Percentiles rank a stretch among this genome's conserved stretches.
Evolutionary conservation across 2,329 filamentous ascomycete genomes (phyloP).

Genomic region (Mariannaea elegans): DNA sequence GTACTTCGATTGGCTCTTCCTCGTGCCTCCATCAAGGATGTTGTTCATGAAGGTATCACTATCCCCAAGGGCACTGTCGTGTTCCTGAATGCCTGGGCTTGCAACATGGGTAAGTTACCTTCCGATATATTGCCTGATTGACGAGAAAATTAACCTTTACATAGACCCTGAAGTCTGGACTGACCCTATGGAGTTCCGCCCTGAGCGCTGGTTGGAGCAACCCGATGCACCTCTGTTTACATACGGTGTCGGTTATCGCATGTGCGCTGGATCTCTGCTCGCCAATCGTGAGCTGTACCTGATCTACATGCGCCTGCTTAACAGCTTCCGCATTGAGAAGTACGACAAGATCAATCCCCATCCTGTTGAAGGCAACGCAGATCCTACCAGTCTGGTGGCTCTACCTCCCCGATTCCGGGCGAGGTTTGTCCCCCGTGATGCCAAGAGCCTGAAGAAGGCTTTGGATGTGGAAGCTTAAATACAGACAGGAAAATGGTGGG

Average conservation of each 20-base stretch:
- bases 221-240: conserved; percentile 72
- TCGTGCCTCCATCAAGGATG: conserved; percentile 67
- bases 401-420: conserved; percentile 67
- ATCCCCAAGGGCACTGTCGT: conserved; percentile 71
- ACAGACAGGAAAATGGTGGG: background rate
- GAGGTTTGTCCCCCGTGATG: conserved; percentile 62
- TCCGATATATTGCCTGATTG: background rate
- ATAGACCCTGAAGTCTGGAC: conserved; percentile 33
- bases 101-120: conserved; percentile 67
- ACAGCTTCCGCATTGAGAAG: conserved; percentile 67
- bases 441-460: conserved; percentile 28
- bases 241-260: conserved; percentile 72
- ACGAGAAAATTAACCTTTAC: background rate
- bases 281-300: conserved; percentile 73
- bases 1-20: conserved; percentile 71
- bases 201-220: conserved; percentile 64
- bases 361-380: conserved; percentile 66
- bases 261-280: conserved; percentile 67
- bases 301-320: conserved; percentile 69
- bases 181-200: conserved; percentile 66
- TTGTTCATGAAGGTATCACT: conserved; percentile 63
- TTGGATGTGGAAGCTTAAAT: conserved; percentile 11
- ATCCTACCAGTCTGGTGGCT: conserved; percentile 69
- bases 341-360: conserved; percentile 64
- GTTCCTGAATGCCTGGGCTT: conserved; percentile 74